A percentile compares a stretch with the other conserved stretches of the same genome.
phyloP scores from a whole-genome alignment of 1,284 basidiomycete genomes.

The Malassezia japonica region DNA sequence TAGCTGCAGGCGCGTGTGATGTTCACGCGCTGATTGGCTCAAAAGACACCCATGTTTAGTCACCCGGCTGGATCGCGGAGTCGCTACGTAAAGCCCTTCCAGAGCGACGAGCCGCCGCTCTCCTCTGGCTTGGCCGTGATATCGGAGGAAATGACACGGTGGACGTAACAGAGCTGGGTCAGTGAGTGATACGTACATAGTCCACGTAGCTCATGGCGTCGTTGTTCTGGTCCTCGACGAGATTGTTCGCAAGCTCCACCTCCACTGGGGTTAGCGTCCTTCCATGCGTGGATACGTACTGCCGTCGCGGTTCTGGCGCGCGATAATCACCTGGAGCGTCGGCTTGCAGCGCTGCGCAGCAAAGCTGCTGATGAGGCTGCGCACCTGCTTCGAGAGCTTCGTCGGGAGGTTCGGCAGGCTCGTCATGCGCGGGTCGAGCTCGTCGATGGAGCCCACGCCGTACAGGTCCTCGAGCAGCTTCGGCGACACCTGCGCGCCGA shows the following conservation, averaged over 20 bases:
- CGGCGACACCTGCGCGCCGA: slow-evolving; percentile 71
- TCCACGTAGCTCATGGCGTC: slow-evolving; percentile 60
- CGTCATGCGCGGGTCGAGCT: slow-evolving; percentile 63
- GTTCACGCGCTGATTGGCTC: not conserved
- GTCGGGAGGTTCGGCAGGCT: slow-evolving; percentile 66
- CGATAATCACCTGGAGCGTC: slow-evolving; percentile 63
- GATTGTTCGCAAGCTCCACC: slow-evolving; percentile 90
- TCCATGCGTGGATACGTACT: slow-evolving; percentile 21
- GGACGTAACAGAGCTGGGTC: slow-evolving; percentile 35
- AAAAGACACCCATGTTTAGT: not conserved
- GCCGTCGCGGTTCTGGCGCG: slow-evolving; percentile 85
- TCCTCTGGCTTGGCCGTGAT: slow-evolving; percentile 30
- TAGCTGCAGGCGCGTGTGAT: no score
- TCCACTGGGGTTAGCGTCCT: slow-evolving; percentile 53
- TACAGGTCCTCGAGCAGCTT: slow-evolving; percentile 77
- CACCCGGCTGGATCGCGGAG: not conserved
- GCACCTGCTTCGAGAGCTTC: slow-evolving; percentile 70
- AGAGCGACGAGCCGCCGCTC: slow-evolving; percentile 7
- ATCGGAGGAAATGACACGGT: slow-evolving; percentile 42
- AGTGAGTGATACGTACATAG: slow-evolving; percentile 19
- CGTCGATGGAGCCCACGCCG: slow-evolving; percentile 66
- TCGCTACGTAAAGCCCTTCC: slow-evolving; percentile 16
- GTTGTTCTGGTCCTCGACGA: slow-evolving; percentile 94
- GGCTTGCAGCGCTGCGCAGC: slow-evolving; percentile 58
- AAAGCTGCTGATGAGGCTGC: slow-evolving; percentile 69